A percentile compares a stretch with the other conserved stretches of the same genome.
These are phyloP conservation scores for Ceratocystiopsis minuta DNA, from an alignment of 2,329 filamentous ascomycete genomes.

Conservation along the genomic window DNA sequence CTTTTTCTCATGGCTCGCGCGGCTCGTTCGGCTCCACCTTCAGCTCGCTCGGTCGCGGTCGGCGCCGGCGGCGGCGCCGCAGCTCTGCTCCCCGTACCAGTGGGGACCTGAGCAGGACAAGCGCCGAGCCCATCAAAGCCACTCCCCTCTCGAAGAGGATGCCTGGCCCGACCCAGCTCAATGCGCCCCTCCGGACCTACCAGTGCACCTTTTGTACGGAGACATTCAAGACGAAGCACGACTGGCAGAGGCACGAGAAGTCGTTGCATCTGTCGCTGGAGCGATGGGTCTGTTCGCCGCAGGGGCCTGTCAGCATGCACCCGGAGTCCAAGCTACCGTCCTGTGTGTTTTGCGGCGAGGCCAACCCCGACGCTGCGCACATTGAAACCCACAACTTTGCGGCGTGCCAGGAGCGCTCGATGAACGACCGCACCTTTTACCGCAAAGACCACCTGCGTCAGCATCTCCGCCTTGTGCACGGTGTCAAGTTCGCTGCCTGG, in stretches of 20 bases:
- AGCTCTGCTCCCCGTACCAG: conserved; percentile 19
- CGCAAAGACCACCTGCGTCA: conserved; percentile 50
- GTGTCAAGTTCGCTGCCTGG: conserved; percentile 41
- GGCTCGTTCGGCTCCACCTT: conserved; percentile 38
- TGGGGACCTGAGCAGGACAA: too few species aligned
- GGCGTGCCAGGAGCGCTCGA: conserved; percentile 46
- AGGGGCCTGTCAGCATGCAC: conserved; percentile 36
- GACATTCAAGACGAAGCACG: conserved; percentile 48
- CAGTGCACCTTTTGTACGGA: conserved; percentile 55
- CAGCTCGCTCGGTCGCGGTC: conserved; percentile 25
- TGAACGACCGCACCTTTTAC: conserved; percentile 46
- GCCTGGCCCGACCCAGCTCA: conserved; percentile 13
- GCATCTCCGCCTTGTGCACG: conserved; percentile 44
- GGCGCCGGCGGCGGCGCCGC: conserved; percentile 32
- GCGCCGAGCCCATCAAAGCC: not conserved
- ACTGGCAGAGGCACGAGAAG: conserved; percentile 56
- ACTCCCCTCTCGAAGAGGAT: not conserved
- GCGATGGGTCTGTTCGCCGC: conserved; percentile 45
- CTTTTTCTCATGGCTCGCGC: conserved; percentile 38
- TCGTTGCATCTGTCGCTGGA: conserved; percentile 46
- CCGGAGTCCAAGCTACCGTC: conserved; percentile 37
- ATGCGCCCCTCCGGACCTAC: conserved; percentile 34
- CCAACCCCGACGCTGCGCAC: conserved; percentile 35
- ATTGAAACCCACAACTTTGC: conserved; percentile 41
- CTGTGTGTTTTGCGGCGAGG: conserved; percentile 42